Base-by-base conservation (phyloP, 2,329 filamentous ascomycete genomes). In the Arachnomyces sp. region DNA sequence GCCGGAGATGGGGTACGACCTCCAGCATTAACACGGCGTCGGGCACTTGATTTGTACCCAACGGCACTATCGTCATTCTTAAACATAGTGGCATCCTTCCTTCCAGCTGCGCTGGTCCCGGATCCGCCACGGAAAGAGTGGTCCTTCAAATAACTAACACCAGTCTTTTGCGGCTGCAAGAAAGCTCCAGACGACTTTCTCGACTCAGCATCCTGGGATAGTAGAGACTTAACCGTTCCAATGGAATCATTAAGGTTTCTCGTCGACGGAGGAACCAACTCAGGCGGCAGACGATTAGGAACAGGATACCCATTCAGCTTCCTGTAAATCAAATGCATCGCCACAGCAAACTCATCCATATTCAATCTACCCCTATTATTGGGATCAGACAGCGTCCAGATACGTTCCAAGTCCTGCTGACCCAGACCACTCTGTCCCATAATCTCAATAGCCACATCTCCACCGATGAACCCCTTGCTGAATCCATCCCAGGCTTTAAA, bases 321-420 rank as follows among this genome's bases (percentile, higher is more conserved):
- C 53, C 92, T 78, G 67, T 98, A 98, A 54, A 98, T 98, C 65
- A 98, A 70, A 73, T 98, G 92, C 92, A 98, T 98, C 7, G 89
- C 88, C 38, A 98, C 90, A 7, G 92, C 89, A 58, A 98, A 98
- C 58, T 98, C 92, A 59, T 98, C 92, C 55, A 96, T 77, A 54
- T 98, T 89, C 20, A 98, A 74, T 41, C 89, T 83, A 13, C 92
- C 92, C 61, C 92, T 92, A 63, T 98, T 95, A 48, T 89, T 83
- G 25, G 89, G 83, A 59, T 98, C 92, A 2, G 90, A 83, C 43
- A 98, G 70, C 7, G 92, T 96, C 92, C 92, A 98, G 37, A 96
- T 81, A 25, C 83, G 77, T 63, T 96, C 92, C 29, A 98, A 70
- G 52, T 96, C 92, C 17, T 82, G 71, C 63, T 93, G 93, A 35